Percentiles rank a stretch among this genome's conserved stretches.
phyloP scores from a whole-genome alignment of 371 early-diverging fungal genomes.

The Coemansia sp. region DNA sequence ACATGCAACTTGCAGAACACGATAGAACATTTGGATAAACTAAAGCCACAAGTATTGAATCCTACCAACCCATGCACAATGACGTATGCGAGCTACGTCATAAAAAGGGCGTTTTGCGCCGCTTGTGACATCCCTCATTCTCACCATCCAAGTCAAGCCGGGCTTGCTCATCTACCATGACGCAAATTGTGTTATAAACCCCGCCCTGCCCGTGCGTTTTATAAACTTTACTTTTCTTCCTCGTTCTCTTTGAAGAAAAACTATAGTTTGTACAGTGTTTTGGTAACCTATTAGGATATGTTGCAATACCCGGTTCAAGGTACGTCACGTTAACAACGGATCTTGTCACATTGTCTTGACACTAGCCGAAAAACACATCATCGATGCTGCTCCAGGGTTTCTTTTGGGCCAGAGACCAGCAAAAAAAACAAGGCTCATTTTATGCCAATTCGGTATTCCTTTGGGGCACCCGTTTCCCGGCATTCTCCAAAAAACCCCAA shows the following conservation, averaged over 20 bases:
- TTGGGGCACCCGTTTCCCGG: too few relatives aligned
- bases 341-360: not conserved
- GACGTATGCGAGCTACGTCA: not conserved
- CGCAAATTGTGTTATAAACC: not conserved
- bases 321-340: not conserved
- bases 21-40: not conserved
- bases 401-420: not conserved
- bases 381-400: not conserved
- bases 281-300: not conserved
- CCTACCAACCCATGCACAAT: not conserved
- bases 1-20: not conserved
- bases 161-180: not conserved
- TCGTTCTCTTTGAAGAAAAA: not conserved
- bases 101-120: not conserved
- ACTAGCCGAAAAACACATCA: not conserved
- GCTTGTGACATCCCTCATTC: not conserved
- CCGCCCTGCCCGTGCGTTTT: not conserved
- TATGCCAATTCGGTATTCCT: too few relatives aligned
- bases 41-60: not conserved
- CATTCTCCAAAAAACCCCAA: not conserved
- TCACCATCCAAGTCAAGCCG: not conserved
- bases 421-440: not conserved
- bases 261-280: not conserved
- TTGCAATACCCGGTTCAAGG: slow-evolving; percentile 7
- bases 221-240: not conserved